phyloP scores from a whole-genome alignment of 2,329 filamentous ascomycete species.

The Fusarium solani-melongenae region DNA sequence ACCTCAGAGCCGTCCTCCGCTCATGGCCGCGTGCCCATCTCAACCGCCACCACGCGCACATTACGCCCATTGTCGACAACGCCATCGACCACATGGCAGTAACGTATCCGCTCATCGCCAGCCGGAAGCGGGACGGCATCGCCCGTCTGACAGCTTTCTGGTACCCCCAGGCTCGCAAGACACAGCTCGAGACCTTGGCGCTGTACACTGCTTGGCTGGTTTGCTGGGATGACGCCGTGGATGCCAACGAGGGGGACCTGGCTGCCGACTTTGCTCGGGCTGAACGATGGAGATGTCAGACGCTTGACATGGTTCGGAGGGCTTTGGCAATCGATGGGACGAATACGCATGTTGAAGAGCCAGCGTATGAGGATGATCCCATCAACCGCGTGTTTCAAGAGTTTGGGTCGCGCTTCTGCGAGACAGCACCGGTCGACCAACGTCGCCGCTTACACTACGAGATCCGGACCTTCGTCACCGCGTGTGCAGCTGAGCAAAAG shows the following conservation, averaged over 20 bases:
- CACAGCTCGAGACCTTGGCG: constrained; percentile 35
- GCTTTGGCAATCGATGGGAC: constrained; percentile 27
- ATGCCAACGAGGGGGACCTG: constrained; percentile 44
- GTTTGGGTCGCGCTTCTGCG: constrained; percentile 33
- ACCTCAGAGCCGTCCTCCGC: constrained; percentile 39
- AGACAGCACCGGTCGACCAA: constrained; percentile 11
- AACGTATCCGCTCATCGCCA: constrained; percentile 42
- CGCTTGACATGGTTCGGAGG: constrained; percentile 29
- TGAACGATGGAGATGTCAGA: constrained; percentile 40
- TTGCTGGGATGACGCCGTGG: constrained; percentile 49
- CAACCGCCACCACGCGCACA: constrained; percentile 37
- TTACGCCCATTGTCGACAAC: constrained; percentile 34
- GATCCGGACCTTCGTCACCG: constrained; percentile 37
- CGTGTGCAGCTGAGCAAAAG: constrained; percentile 44
- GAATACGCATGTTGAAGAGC: background rate
- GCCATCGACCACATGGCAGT: constrained; percentile 48
- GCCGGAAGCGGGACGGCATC: constrained; percentile 50
- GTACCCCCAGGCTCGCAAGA: constrained; percentile 37
- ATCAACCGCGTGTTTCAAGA: constrained; percentile 41
- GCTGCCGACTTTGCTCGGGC: constrained; percentile 41
- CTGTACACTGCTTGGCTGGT: constrained; percentile 46
- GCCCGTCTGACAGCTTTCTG: constrained; percentile 29
- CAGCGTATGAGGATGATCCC: constrained; percentile 17
- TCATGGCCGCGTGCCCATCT: constrained; percentile 39
- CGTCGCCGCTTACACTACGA: constrained; percentile 37